phyloP scores from a whole-genome alignment of 208 protist genomes.

The Leishmania tarentolae region DNA sequence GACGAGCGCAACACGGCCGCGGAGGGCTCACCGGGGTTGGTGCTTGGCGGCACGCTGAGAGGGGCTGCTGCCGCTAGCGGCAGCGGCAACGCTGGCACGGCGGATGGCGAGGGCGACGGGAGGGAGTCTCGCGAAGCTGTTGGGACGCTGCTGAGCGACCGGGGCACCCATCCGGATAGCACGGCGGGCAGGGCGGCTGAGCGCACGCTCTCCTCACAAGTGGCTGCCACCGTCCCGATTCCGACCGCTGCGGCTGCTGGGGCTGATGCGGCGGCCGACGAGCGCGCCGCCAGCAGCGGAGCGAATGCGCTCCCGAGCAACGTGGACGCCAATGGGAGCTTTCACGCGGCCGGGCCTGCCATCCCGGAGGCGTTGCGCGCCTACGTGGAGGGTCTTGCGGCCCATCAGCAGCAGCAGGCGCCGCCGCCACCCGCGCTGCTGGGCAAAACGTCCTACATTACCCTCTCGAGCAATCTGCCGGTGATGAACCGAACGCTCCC shows the following conservation, averaged over 20 bases:
- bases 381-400: slow-evolving; percentile 29
- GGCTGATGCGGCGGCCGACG: neutral
- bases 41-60: neutral
- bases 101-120: neutral
- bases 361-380: slow-evolving; percentile 21
- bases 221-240: neutral
- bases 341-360: slow-evolving; percentile 17
- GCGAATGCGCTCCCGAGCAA: neutral
- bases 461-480: slow-evolving; percentile 10
- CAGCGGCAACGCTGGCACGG: neutral
- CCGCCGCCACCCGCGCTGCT: slow-evolving; percentile 30
- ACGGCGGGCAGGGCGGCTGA: neutral
- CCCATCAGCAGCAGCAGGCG: slow-evolving; percentile 30
- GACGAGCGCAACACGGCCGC: neutral
- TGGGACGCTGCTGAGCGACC: slow-evolving; percentile 4
- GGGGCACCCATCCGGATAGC: neutral
- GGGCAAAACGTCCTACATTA: slow-evolving; percentile 29
- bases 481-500: slow-evolving; percentile 20
- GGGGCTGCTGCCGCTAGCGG: neutral
- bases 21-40: neutral
- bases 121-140: neutral
- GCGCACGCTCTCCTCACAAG: neutral
- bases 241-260: neutral
- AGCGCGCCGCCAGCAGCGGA: neutral
- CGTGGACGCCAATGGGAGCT: slow-evolving; percentile 19